Percentiles rank a stretch among this genome's conserved stretches.
Evolutionary conservation across 2,329 filamentous ascomycete genomes (phyloP).

Genomic region (Graphiopsis chlorocephala): DNA sequence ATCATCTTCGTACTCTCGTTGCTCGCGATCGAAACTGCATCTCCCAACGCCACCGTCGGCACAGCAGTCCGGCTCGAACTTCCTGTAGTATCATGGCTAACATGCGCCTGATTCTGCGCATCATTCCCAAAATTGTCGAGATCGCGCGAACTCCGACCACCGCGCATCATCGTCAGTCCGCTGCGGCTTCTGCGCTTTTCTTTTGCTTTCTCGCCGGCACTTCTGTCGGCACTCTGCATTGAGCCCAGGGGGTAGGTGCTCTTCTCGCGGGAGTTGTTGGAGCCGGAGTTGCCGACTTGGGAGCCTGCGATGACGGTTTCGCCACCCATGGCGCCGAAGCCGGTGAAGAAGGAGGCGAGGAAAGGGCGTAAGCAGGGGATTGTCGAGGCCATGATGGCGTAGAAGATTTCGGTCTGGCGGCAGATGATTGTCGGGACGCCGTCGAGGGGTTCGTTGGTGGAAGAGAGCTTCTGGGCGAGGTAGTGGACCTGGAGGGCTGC

Average conservation of each 20-base stretch:
- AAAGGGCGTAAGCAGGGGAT: slow-evolving; percentile 39
- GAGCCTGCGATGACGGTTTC: slow-evolving; percentile 17
- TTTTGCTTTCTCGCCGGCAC: not conserved
- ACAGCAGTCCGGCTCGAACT: not conserved
- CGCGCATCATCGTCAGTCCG: not conserved
- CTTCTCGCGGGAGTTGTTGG: not conserved
- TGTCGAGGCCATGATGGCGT: slow-evolving; percentile 37
- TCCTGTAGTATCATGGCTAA: not conserved
- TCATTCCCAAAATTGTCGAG: slow-evolving; percentile 9
- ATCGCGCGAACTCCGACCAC: not conserved
- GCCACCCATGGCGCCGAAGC: slow-evolving; percentile 26
- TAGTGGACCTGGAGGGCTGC: slow-evolving; percentile 40
- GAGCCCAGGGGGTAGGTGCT: slow-evolving; percentile 7
- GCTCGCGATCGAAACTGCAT: slow-evolving; percentile 18
- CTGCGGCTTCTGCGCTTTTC: not conserved
- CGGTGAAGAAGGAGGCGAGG: slow-evolving; percentile 36
- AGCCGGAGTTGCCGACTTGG: slow-evolving; percentile 10
- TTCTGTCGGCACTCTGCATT: slow-evolving; percentile 7
- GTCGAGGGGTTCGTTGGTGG: slow-evolving; percentile 38
- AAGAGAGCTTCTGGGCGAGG: slow-evolving; percentile 31
- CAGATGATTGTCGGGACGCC: slow-evolving; percentile 37
- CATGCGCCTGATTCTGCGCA: not conserved
- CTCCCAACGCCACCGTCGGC: not conserved
- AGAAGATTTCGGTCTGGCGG: slow-evolving; percentile 38
- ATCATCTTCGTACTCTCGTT: slow-evolving; percentile 23